Percentiles rank a stretch among this genome's conserved stretches.
Evolutionary conservation across 805 yeast genomes (phyloP).

Genomic region (Wickerhamomyces strasburgensis): DNA sequence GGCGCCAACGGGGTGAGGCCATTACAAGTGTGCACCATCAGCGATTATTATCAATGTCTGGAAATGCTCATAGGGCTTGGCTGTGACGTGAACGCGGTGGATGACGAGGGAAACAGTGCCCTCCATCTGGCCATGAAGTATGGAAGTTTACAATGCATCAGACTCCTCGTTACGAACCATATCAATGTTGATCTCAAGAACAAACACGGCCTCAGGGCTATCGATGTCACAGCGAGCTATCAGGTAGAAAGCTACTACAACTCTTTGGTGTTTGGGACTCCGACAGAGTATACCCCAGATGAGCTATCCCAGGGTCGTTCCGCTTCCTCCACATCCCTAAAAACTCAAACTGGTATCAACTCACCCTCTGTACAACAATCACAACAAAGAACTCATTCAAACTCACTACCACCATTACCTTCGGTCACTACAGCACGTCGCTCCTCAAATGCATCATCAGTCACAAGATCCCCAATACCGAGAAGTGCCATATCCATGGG

Average conservation of each 20-base stretch:
- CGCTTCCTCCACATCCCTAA: neutral
- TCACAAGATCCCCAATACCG: conserved; percentile 22
- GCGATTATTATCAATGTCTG: conserved; percentile 59
- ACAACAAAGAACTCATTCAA: conserved; percentile 18
- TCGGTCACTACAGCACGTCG: conserved; percentile 29
- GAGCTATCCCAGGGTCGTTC: neutral
- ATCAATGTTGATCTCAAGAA: conserved; percentile 48
- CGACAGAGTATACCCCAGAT: conserved; percentile 3
- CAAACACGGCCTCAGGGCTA: conserved; percentile 58
- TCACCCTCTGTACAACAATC: neutral
- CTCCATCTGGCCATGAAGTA: conserved; percentile 76
- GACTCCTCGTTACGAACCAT: conserved; percentile 44
- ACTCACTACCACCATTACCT: conserved; percentile 30
- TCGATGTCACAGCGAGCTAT: conserved; percentile 52
- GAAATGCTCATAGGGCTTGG: conserved; percentile 65
- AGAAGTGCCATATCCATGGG: conserved; percentile 22
- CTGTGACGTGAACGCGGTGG: conserved; percentile 70
- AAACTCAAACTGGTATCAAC: neutral
- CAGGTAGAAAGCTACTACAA: conserved; percentile 43
- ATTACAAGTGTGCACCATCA: conserved; percentile 60
- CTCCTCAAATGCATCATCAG: conserved; percentile 22
- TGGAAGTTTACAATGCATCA: conserved; percentile 55
- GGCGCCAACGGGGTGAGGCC: conserved; percentile 52
- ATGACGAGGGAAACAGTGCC: conserved; percentile 74
- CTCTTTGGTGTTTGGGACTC: conserved; percentile 8